Percentiles rank a stretch among this genome's conserved stretches.
Evolutionary conservation across 345 rosid genomes (phyloP).

Genomic region (Nasturtium officinale): DNA sequence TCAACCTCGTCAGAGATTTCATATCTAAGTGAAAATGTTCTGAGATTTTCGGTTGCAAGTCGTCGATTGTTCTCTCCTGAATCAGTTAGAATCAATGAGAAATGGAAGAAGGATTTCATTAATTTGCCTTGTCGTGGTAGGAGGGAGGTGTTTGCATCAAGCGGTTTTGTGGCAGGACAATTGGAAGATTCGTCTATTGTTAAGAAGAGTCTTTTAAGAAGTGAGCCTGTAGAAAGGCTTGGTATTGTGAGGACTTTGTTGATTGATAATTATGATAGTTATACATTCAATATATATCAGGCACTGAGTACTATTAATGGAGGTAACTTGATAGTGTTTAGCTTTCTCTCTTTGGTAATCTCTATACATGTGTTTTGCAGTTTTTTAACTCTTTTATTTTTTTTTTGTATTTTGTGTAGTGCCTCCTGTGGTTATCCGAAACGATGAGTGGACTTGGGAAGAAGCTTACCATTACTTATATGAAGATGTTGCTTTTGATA

Average conservation of each 20-base stretch:
- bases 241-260: conserved; percentile 81
- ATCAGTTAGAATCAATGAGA: conserved; percentile 40
- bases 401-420: conserved; percentile 43
- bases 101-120: conserved; percentile 29
- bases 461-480: conserved; percentile 59
- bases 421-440: conserved; percentile 84
- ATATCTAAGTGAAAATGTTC: conserved; percentile 46
- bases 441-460: conserved; percentile 89
- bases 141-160: conserved; percentile 42
- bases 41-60: conserved; percentile 32
- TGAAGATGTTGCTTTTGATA: conserved; percentile 76
- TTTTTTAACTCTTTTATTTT: conserved; percentile 1
- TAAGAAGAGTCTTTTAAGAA: conserved; percentile 46
- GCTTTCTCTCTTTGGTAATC: neutral
- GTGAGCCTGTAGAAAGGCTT: conserved; percentile 53
- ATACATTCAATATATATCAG: conserved; percentile 88
- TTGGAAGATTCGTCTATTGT: conserved; percentile 53
- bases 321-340: conserved; percentile 44
- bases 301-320: conserved; percentile 85
- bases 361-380: conserved; percentile 11
- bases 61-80: conserved; percentile 37
- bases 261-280: conserved; percentile 94
- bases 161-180: conserved; percentile 54
- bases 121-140: conserved; percentile 36
- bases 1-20: conserved; percentile 50